A percentile compares a stretch with the other conserved stretches of the same genome.
phyloP scores from a whole-genome alignment of 169 alveolate genomes.

The Amoebophrya sp. region DNA sequence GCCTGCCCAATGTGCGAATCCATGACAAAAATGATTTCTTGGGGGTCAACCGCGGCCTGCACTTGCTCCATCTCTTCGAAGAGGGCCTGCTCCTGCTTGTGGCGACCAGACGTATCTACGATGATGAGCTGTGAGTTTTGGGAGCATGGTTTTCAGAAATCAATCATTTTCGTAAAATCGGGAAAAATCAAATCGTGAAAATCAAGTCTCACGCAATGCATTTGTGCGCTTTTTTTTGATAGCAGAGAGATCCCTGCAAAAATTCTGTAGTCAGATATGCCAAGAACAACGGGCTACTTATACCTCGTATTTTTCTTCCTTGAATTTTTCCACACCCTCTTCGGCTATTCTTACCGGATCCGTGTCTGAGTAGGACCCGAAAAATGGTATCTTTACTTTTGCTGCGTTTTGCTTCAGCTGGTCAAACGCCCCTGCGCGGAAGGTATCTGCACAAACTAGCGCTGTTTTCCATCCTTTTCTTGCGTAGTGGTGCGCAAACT shows the following conservation, averaged over 20 bases:
- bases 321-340: conserved; percentile 94
- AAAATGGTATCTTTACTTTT: conserved; percentile 94
- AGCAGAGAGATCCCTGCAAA: too few relatives aligned
- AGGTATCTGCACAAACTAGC: conserved; percentile 99
- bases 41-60: conserved; percentile 88
- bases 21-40: conserved; percentile 93
- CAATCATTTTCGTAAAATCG: too few relatives aligned
- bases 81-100: conserved; percentile 95
- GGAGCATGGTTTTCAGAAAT: too few relatives aligned
- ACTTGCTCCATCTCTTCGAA: conserved; percentile 98
- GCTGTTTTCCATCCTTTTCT: conserved; percentile 84
- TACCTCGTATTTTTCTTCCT: conserved; percentile 84
- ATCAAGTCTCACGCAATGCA: too few relatives aligned
- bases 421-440: conserved; percentile 99
- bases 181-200: too few relatives aligned
- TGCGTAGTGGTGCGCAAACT: conserved; percentile 93
- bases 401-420: conserved; percentile 99
- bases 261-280: too few relatives aligned
- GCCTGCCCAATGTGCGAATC: conserved; percentile 99
- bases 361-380: conserved; percentile 96
- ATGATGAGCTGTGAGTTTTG: conserved; percentile 73
- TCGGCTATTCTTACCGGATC: conserved; percentile 98
- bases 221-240: too few relatives aligned
- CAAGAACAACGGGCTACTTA: too few relatives aligned
- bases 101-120: conserved; percentile 99